A percentile compares a stretch with the other conserved stretches of the same genome.
phyloP scores from a whole-genome alignment of 495 filamentous ascomycete genomes.

The Podospora conica region DNA sequence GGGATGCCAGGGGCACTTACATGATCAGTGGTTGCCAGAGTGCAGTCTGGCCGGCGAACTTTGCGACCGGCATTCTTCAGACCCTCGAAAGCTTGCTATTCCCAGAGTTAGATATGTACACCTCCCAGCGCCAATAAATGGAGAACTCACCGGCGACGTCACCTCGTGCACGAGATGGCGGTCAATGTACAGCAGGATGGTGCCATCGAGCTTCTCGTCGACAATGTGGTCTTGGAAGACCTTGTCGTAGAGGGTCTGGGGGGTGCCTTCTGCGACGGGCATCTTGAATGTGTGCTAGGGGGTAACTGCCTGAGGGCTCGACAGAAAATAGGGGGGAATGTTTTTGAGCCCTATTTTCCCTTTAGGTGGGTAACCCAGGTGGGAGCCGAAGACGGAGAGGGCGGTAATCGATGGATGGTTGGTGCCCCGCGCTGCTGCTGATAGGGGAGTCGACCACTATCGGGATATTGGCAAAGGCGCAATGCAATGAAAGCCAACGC shows the following conservation, averaged over 20 bases:
- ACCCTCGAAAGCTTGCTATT: constrained; percentile 91
- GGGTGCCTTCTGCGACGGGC: constrained; percentile 69
- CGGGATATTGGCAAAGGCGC: not conserved
- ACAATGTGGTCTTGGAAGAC: constrained; percentile 91
- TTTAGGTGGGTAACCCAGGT: not conserved
- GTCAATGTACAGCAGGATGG: constrained; percentile 88
- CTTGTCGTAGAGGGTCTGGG: constrained; percentile 95
- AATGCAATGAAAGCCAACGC: not conserved
- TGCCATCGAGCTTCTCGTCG: constrained; percentile 88
- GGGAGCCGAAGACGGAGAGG: not conserved
- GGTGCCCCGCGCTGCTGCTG: not conserved
- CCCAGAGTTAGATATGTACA: constrained; percentile 3
- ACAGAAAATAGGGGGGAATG: not conserved
- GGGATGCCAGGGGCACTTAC: constrained; percentile 47
- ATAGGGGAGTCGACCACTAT: not conserved
- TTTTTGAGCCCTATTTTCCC: not conserved
- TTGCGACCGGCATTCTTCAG: constrained; percentile 77
- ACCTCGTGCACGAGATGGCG: constrained; percentile 97
- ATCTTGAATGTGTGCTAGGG: constrained; percentile 45
- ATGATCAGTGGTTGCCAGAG: constrained; percentile 92
- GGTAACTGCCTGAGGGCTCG: constrained; percentile 1
- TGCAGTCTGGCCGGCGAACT: constrained; percentile 92
- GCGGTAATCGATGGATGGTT: not conserved
- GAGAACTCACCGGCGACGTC: constrained; percentile 69
- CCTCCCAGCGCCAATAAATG: not conserved